Base-by-base conservation (phyloP, 306 rosid species). In the Aeschynomene evenia region DNA sequence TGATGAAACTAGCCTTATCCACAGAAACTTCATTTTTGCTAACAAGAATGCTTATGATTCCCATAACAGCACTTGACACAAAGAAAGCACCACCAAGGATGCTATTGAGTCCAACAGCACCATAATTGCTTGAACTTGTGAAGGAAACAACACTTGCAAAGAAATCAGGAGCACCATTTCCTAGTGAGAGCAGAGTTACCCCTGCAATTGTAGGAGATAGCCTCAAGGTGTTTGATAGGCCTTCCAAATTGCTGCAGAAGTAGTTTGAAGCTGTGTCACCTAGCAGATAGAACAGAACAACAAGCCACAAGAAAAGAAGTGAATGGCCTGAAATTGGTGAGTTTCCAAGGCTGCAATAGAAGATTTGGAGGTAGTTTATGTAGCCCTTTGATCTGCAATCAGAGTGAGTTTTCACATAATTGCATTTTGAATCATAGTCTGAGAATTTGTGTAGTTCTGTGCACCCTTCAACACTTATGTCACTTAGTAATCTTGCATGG, bases 161-260 rank as follows among this genome's bases (percentile, higher is more conserved):
- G 9, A 92, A 91, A 80, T 92, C 98, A 26, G 95, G 91, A 3
- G 96, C 98, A 0, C 98, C 98, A 53, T 92, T 92, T 29, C 98
- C 96, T 0, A 92, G 83, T 31, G 98, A 92, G 21, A 92, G 96
- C 36, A 92, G 82, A 20, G 98, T 92, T 1, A 89, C 91, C 11
- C 98, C 98, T n/a, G 98, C 98, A 65, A 89, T 86, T 3, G 92
- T 81, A 0, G 98, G 98, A 20, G 98, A 86, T 13, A 92, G 77
- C 63, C 85, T 83, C 71, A 92, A 62, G 29, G 87, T 29, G 11
- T 18, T 74, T 1, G 98, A 92, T 26, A 92, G 66, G 5, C 87
- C 84, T 55, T 92, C 91, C 14, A 92, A 78, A 11, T 90, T 83
- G 60, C 80, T 70, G 67, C 96, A 92, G 33, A 92, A 92, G 78